Evolutionary conservation across 73 alveolate species (phyloP), one percentile per base, ranked within the genome.

Genomic region (Effrenium voratum): DNA sequence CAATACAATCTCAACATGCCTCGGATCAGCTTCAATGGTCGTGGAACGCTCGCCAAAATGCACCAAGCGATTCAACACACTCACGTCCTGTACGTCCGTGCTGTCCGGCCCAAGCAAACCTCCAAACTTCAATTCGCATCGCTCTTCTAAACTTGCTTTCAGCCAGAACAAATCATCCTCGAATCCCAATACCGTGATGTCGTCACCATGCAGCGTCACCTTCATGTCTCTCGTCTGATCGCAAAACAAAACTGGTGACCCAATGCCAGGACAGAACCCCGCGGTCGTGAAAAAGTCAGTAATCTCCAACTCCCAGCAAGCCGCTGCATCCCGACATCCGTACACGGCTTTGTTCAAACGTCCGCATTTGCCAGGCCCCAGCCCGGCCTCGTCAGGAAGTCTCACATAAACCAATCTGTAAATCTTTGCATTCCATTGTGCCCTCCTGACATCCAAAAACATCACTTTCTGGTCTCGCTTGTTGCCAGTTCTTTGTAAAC

Each of bases 61-160:
- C 30, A 68, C 80, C 12, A 68, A 45, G 5, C 80, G 30, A 22
- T 68, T 68, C 43, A 68, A n/a, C 30, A 68, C 34, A 26, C 46
- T n/a, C 26, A 68, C 80, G 34, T 68, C 80, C 34, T 68, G 30
- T 45, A 68, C 30, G 34, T 68, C 80, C 5, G 30, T 26, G 30
- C 24, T 68, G 80, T 68, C 80, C 34, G 80, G 80, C 22, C 80
- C 80, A 43, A 68, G 34, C 80, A 68, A n/a, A n/a, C 80, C 80
- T n/a, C 80, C 80, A 24, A n/a, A 68, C 34, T 68, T 68, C 19
- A 68, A n/a, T 24, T 68, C 80, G 34, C 34, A 68, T 28, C 80
- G 3, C 6, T 43, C 34, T 45, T n/a, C 34, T 4, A 68, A n/a
- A 1, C 46, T 13, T 4, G 30, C 80, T n/a, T 68, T 68, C 80